Conservation (phyloP, 2,329 filamentous ascomycete species). For the Clarireedia homoeocarpa region DNA sequence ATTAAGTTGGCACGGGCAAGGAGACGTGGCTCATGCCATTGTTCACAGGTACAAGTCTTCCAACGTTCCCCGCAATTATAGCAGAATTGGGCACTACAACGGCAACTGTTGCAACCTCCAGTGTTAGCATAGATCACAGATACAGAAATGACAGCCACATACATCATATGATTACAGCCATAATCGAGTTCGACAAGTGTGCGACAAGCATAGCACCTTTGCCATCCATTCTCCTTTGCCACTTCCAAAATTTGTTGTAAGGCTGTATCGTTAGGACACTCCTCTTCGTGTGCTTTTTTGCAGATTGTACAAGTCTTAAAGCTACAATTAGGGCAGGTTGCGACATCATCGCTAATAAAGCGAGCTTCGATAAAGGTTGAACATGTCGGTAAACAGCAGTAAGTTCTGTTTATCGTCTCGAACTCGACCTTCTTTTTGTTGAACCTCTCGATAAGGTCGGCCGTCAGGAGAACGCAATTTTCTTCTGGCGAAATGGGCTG, state of each 20-base stretch:
- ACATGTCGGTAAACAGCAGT: conserved; percentile 40
- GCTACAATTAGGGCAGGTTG: conserved; percentile 36
- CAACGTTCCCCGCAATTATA: conserved; percentile 38
- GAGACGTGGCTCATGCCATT: conserved; percentile 33
- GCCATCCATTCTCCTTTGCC: conserved; percentile 41
- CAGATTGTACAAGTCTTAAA: conserved; percentile 42
- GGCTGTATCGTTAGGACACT: conserved; percentile 40
- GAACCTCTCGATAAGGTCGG: conserved; percentile 24
- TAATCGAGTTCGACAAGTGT: conserved; percentile 39
- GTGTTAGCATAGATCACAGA: conserved; percentile 5
- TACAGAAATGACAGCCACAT: conserved; percentile 16
- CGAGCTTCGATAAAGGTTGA: conserved; percentile 37
- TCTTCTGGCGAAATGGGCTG: conserved; percentile 27
- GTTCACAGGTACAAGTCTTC: conserved; percentile 34
- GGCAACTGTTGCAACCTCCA: conserved; percentile 31
- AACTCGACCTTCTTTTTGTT: conserved; percentile 43
- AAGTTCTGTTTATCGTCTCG: conserved; percentile 39
- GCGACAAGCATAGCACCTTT: conserved; percentile 40
- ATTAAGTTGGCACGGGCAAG: conserved; percentile 29
- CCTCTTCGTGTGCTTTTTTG: conserved; percentile 39
- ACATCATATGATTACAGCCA: conserved; percentile 53
- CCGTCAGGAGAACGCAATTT: conserved; percentile 32
- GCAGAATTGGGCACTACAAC: conserved; percentile 42
- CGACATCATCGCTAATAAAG: conserved; percentile 30
- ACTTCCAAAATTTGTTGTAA: conserved; percentile 34